Conservation (phyloP, 352 stramenopile genomes). For the Pythium biforme region DNA sequence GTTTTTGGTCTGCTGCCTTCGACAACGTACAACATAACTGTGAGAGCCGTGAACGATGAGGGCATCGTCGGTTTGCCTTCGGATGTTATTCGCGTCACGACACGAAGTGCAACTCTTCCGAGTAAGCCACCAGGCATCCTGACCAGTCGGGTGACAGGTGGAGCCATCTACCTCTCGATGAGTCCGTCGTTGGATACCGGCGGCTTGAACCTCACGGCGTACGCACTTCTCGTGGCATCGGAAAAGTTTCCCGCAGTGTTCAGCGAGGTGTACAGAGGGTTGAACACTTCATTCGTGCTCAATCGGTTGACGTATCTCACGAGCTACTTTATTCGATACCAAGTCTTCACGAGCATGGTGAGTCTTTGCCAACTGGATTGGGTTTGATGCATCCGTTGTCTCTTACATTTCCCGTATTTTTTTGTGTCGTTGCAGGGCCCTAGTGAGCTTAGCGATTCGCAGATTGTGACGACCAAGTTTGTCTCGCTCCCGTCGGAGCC, state of each 20-base stretch:
- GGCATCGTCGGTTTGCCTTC: constrained; percentile 30
- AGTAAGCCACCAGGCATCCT: constrained; percentile 33
- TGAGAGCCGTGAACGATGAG: constrained; percentile 38
- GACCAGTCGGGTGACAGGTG: constrained; percentile 35
- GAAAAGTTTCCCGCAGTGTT: constrained; percentile 40
- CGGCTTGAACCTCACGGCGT: constrained; percentile 31
- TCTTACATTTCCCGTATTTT: neutral
- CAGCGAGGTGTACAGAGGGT: constrained; percentile 39
- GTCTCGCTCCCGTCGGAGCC: constrained; percentile 45
- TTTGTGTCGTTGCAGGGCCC: constrained; percentile 29
- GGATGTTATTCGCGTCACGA: constrained; percentile 25
- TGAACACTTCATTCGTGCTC: constrained; percentile 22
- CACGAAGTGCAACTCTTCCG: constrained; percentile 33
- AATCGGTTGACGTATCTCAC: constrained; percentile 40
- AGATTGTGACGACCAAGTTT: constrained; percentile 35
- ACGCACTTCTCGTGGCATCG: constrained; percentile 34
- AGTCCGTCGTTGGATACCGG: constrained; percentile 36
- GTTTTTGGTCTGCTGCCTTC: constrained; percentile 33
- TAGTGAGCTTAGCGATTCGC: constrained; percentile 46
- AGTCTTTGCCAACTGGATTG: constrained; percentile 1
- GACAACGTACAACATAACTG: constrained; percentile 33
- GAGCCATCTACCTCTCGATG: constrained; percentile 42
- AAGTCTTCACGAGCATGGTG: constrained; percentile 38
- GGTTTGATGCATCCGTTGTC: neutral
- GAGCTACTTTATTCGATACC: constrained; percentile 47